Base-by-base conservation (phyloP, 768 basidiomycete species). In the Amanita phalloides region DNA sequence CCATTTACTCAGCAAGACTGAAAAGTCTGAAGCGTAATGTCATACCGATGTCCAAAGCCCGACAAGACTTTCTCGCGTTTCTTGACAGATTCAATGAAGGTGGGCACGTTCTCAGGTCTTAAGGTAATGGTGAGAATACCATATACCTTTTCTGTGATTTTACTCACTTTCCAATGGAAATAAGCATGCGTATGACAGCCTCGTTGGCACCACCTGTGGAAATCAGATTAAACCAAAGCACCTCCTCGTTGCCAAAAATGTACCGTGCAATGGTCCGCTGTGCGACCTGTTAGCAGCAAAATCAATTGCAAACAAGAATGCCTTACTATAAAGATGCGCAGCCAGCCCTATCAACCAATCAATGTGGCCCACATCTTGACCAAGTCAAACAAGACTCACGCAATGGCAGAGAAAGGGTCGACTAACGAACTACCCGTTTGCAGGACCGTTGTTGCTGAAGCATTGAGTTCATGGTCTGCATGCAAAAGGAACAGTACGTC, bases 141-240 rank as follows among this genome's bases (percentile, higher is more conserved):
- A 21, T 6, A 28, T 21, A 17, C 8, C 26, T 48, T 41, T 50
- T 3, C 13, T 13, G 3, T 36, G 11, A 7, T 35, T 23, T 5
- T 20, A 64, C 80, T 60, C 59, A 87, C 79, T 79, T 81, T 59
- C 90, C 91, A 55, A 95, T 92, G 1, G 87, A 82, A 39, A 90
- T 76, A 38, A 95, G 71, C 93, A 95, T 95, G 11, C 93, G 82
- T 61, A 95, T 91, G 55, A 95, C 92, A 4, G 92, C 90, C 65
- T 95, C 91, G 58, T 92, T 92, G 3, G 91, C 92, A 48, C 91
- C 90, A 57, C 90, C 88, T 77, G 44, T 37, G 54, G 35, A 10
- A 45, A 21, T 17, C 45, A 53, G 53, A 25, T 48, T 53, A 11
- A 53, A n/a, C 14, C 7, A n/a, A 35, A 11, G 25, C 0, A 11